Evolutionary conservation across 2,329 filamentous ascomycete species (phyloP).

Genomic region (Tothia fuscella): DNA sequence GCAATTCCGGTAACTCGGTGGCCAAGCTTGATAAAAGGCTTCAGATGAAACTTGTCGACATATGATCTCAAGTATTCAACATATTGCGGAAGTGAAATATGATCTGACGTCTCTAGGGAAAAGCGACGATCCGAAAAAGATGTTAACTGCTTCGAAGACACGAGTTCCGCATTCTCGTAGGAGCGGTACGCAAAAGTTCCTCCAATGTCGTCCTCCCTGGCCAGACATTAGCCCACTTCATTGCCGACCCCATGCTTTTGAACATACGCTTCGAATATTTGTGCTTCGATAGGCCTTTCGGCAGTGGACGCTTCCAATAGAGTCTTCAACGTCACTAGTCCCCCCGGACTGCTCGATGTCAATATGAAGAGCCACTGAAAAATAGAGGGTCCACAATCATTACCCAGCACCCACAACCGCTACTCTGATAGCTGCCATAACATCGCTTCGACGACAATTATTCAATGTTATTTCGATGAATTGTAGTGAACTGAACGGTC

Average conservation of each 20-base stretch:
- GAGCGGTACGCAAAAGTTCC: conserved; percentile 37
- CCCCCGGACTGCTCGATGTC: conserved; percentile 16
- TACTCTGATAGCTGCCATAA: conserved; percentile 17
- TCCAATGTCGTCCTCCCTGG: conserved; percentile 29
- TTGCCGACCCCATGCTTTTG: background rate
- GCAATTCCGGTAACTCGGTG: conserved; percentile 18
- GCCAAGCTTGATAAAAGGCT: conserved; percentile 18
- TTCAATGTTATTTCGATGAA: background rate
- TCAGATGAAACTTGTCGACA: conserved; percentile 18
- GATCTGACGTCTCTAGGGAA: conserved; percentile 26
- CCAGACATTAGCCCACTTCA: conserved; percentile 7
- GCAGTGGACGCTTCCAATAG: conserved; percentile 21
- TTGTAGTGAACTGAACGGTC: too few relatives aligned
- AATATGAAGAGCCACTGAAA: conserved; percentile 6
- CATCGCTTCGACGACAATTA: background rate
- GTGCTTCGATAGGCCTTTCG: conserved; percentile 27
- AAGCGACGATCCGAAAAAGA: conserved; percentile 39
- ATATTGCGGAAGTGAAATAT: conserved; percentile 22
- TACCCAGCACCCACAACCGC: conserved; percentile 22
- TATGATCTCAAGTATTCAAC: conserved; percentile 21
- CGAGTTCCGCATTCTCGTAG: conserved; percentile 40
- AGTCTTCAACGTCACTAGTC: conserved; percentile 20
- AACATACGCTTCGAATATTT: conserved; percentile 32
- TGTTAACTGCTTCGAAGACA: conserved; percentile 40
- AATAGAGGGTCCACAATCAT: conserved; percentile 3